Evolutionary conservation across 1,284 basidiomycete genomes (phyloP), one percentile per base, ranked within the genome.

Genomic region (Heterobasidion irregulare): DNA sequence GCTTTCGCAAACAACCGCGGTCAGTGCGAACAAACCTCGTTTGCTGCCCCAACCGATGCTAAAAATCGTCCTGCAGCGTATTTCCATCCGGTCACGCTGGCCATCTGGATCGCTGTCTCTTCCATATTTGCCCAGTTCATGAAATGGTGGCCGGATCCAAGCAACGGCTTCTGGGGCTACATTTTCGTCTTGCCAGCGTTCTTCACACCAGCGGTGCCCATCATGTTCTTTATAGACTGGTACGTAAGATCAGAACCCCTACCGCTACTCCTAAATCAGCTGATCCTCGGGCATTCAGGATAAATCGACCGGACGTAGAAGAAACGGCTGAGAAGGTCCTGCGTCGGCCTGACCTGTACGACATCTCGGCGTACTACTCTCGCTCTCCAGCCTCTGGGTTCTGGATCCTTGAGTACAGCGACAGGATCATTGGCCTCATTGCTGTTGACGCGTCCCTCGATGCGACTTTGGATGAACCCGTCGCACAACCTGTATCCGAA

Each of bases 191-290:
- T 89, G 12, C 84, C 89, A 16, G 81, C 82, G 5, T 82, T 90
- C 61, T 86, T 80, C 9, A 72, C 79, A 8, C 70, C 77, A 43
- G 78, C 80, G 1, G 76, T 90, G 16, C 85, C 86, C 0, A 63
- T 89, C 13, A 75, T 93, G 69, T 81, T 82, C 61, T 68, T 73
- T 18, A 72, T 86, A 49, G 90, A 92, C 65, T 92, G 88, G 88
- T 89, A 57, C 54, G 76, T 66, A 32, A 13, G 47, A 2, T 26
- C 26, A 52, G 32, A 51, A 26, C 26, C 26, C 1, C 26, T 26
- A 5, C 26, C 4, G 26, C 26, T 26, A 26, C 26, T 26, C 26
- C 5, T 5, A 26, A 26, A 26, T 26, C 26, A 26, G 26, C 32
- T 10, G 45, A 38, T 53, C 16, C 46, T 36, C 33, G 46, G 18